Base-by-base conservation (phyloP, 495 filamentous ascomycete species). In the Penicillium soppii region DNA sequence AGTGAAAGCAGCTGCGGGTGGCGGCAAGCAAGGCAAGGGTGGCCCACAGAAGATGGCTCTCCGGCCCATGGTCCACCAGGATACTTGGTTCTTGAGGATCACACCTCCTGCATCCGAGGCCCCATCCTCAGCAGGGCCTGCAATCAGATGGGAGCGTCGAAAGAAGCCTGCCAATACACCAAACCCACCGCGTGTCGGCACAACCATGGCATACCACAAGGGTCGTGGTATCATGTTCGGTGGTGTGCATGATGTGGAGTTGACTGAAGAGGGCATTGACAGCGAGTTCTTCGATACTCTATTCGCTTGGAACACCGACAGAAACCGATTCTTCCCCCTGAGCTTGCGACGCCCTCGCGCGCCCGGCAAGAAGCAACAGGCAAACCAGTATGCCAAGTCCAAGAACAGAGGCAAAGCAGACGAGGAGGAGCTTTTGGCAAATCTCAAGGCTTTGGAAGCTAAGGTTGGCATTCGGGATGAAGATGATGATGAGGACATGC, bases 201-300 rank as follows among this genome's bases (percentile, higher is more conserved):
- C 88, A 13, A 96, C 91, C 2, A 96, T 96, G 90, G 81, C 89
- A 0, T 87, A 85, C 62, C 94, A 97, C 66, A 92, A 91, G 67
- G 92, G 94, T 1, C 82, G 94, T 51, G 94, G 94, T 2, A 90
- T 98, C 52, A 71, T 87, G 66, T 98, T 98, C 59, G 94, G 94
- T 32, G 94, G 94, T 47, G 94, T 98, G 5, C 88, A 95, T 52
- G 94, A 97, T 59, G 87, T 95, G 1, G 91, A 96, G 62, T 80
- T 95, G 62, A 95, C 80, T 54, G 94, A 98, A 62, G 94, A 98
- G 69, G 91, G 88, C 9, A 92, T 98, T 32, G 91, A 97, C 15
- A 94, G 89, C 61, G 90, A 96, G 60, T 98, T 98, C 69, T 97
- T 97, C 66, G 90, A 96, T 61, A 77, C 80, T 26, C 65, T 97